Evolutionary conservation across 1,284 basidiomycete species (phyloP), one percentile per base, ranked within the genome.

Genomic region (Uromyces viciae-fabae): DNA sequence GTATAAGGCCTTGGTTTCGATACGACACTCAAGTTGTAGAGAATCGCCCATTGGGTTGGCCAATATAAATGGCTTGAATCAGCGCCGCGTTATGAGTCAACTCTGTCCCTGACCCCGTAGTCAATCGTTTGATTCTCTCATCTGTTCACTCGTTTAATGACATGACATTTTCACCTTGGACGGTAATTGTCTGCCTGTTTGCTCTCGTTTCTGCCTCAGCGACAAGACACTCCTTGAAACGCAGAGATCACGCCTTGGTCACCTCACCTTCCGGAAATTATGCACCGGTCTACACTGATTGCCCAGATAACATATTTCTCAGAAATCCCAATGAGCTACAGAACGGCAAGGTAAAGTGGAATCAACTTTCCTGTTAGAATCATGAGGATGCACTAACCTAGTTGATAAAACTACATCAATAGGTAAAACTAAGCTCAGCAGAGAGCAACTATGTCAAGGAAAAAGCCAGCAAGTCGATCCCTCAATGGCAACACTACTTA

Each of bases 201-300:
- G 42, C 66, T 3, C 9, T 14, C 22, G 33, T 40, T 28, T n/a
- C 66, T 28, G 25, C 40, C 1, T 46, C 66, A 36, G 49, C 66
- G 7, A 43, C 22, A 22, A 40, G 40, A 28, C 66, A 69, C 49
- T 31, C 38, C n/a, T 46, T 69, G 14, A 43, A 69, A 69, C 60
- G 62, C 8, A 28, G 75, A 40, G 75, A 78, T 56, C 62, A 33
- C 28, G 75, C 75, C 11, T 28, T 78, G 19, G 40, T 36, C n/a
- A 68, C 54, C 7, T 77, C 75, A 52, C 75, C 64, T 49, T 77
- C 75, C 17, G 75, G 75, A 14, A 68, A 46, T 36, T 77, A 77
- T 49, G 62, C 75, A 3, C 75, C 75, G 28, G 52, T 77, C 9
- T 52, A 66, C 22, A 62, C 49, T 9, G 46, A 31, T 1, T 77